Evolutionary conservation across 768 basidiomycete species (phyloP), one percentile per base, ranked within the genome.

Genomic region (Hemileccinum impolitum): DNA sequence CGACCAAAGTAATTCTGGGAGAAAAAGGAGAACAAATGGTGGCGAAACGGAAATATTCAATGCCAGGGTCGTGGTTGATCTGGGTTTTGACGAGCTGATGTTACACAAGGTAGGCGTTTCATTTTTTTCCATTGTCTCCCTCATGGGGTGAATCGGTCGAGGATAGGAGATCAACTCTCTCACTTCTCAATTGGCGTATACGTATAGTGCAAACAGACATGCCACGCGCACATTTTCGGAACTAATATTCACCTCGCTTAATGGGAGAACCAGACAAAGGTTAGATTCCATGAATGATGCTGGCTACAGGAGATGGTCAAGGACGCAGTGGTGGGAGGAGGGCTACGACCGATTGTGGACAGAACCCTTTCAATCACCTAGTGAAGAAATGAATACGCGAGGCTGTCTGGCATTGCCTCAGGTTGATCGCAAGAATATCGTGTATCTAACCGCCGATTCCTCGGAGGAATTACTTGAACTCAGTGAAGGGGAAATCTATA

Each of bases 381-480:
- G 14, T 40, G 46, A 46, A 43, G 46, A 55, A 49, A 32, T 34
- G 18, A 25, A 42, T 39, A n/a, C 17, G 7, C 43, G 48, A 38
- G 31, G 34, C 39, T 26, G 18, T 32, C 30, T 10, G 18, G 26
- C 17, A 6, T 38, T 41, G n/a, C 38, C 60, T 13, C 56, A 53
- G 44, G 56, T 53, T 25, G 53, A 67, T 50, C 76, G 77, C 57
- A 67, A 80, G 51, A 80, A 64, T 39, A 73, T 96, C 45, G 78
- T 98, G 34, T 99, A 99, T 68, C 81, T 99, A 44, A 96, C 96
- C 7, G 96, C 94, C 2, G 96, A 99, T 70, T 85, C 94, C 8
- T 78, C 84, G 26, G 81, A 94, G 43, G 91, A 94, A 68, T 71
- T 99, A 37, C 71, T 75, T n/a, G 85, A 89, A 59, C 78, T 99